phyloP scores from a whole-genome alignment of 345 rosid genomes.

The Cardamine resedifolia region DNA sequence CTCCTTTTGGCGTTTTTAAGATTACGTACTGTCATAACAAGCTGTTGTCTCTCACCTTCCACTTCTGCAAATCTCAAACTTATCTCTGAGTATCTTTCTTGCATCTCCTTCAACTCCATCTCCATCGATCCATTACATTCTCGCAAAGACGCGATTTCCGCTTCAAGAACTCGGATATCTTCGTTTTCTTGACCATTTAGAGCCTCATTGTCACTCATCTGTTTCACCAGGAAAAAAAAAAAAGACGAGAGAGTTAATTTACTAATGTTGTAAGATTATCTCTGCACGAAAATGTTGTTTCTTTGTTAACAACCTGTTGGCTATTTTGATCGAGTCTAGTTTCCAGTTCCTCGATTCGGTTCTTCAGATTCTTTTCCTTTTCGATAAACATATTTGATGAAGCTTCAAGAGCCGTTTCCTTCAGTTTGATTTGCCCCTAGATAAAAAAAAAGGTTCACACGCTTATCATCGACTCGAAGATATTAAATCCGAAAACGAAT shows the following conservation, averaged over 20 bases:
- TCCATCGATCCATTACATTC: conserved; percentile 68
- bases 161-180: conserved; percentile 31
- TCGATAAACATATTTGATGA: conserved; percentile 53
- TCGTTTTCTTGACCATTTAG: conserved; percentile 25
- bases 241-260: not conserved
- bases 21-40: conserved; percentile 81
- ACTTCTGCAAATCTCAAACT: conserved; percentile 96
- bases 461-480: not conserved
- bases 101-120: conserved; percentile 83
- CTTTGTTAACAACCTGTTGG: conserved; percentile 50
- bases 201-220: conserved; percentile 16
- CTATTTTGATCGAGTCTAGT: conserved; percentile 42
- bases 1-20: conserved; percentile 63
- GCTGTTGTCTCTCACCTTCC: conserved; percentile 96
- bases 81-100: conserved; percentile 79
- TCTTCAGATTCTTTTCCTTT: conserved; percentile 58
- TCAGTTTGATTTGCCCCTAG: conserved; percentile 63
- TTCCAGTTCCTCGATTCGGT: conserved; percentile 61
- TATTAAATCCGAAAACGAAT: not conserved
- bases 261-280: not conserved
- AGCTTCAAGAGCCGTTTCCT: conserved; percentile 66
- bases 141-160: conserved; percentile 50
- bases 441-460: conserved; percentile 10
- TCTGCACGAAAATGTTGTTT: not conserved
- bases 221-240: not conserved